Percentiles rank a stretch among this genome's conserved stretches.
phyloP scores from a whole-genome alignment of 441 rosid genomes.

The Omphalea diandra region DNA sequence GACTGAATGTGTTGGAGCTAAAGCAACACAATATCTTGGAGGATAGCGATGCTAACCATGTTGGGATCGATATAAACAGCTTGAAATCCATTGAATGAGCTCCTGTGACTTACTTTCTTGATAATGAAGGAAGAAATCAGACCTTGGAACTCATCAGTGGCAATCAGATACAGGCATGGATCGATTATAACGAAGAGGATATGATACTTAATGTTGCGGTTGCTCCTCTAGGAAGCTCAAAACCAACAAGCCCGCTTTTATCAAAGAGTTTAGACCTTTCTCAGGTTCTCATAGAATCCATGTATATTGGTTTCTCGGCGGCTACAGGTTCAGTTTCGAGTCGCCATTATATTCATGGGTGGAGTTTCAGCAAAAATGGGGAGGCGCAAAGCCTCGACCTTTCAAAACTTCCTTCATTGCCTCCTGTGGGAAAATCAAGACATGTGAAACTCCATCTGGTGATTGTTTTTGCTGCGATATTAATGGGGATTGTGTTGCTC shows the following conservation, averaged over 20 bases:
- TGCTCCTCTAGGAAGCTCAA: not conserved
- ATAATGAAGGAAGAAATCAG: not conserved
- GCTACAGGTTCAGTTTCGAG: conserved; percentile 22
- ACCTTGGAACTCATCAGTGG: not conserved
- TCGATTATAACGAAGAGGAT: not conserved
- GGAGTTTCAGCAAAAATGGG: conserved; percentile 36
- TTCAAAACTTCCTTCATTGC: conserved; percentile 31
- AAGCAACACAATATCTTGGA: conserved; percentile 37
- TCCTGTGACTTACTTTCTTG: not conserved
- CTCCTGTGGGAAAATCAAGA: conserved; percentile 1
- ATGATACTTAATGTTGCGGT: conserved; percentile 9
- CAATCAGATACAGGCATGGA: not conserved
- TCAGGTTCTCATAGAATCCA: conserved; percentile 17
- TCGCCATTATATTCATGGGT: conserved; percentile 32
- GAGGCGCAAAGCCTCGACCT: conserved; percentile 20
- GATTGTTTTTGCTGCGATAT: not conserved
- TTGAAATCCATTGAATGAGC: not conserved
- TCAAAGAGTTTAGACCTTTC: conserved; percentile 21
- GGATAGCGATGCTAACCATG: too few species aligned
- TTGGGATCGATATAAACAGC: conserved; percentile 6
- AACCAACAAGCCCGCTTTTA: not conserved
- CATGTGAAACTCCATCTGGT: not conserved
- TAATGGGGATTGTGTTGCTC: not conserved
- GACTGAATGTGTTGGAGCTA: conserved; percentile 31
- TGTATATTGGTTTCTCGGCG: conserved; percentile 37